Percentiles rank a stretch among this genome's conserved stretches.
Evolutionary conservation across 208 protist genomes (phyloP).

Genomic region (Trypanosomatidae sp.): DNA sequence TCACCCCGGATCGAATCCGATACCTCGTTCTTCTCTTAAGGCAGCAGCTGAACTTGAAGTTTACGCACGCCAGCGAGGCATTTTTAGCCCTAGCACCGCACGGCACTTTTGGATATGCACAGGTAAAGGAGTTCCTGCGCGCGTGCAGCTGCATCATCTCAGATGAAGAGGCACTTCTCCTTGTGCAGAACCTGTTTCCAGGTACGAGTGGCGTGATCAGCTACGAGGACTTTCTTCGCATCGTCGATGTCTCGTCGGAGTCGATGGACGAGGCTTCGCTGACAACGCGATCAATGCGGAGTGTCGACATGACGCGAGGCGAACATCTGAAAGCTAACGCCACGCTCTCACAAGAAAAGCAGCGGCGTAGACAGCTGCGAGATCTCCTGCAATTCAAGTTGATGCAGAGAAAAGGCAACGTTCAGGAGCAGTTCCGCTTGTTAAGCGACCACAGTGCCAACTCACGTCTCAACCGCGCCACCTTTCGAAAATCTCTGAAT

Average conservation of each 20-base stretch:
- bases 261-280: constrained; percentile 74
- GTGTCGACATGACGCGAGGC: constrained; percentile 63
- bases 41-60: constrained; percentile 81
- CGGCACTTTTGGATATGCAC: constrained; percentile 75
- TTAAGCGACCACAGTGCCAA: constrained; percentile 71
- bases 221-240: constrained; percentile 76
- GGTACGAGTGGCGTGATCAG: constrained; percentile 62
- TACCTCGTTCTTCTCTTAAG: constrained; percentile 75
- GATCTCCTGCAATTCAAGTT: constrained; percentile 78
- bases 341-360: constrained; percentile 29
- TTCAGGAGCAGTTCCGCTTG: constrained; percentile 83
- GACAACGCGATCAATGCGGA: constrained; percentile 58
- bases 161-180: constrained; percentile 78
- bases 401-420: constrained; percentile 70
- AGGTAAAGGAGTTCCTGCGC: constrained; percentile 81
- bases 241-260: constrained; percentile 65
- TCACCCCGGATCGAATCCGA: constrained; percentile 64
- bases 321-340: constrained; percentile 44
- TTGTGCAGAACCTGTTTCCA: constrained; percentile 78
- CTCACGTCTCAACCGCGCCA: constrained; percentile 65
- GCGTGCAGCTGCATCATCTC: constrained; percentile 83
- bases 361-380: constrained; percentile 53
- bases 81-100: constrained; percentile 71
- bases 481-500: constrained; percentile 76
- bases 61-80: constrained; percentile 69